A percentile compares a stretch with the other conserved stretches of the same genome.
Evolutionary conservation across 768 basidiomycete genomes (phyloP).

Genomic region (Butyriboletus loyo): DNA sequence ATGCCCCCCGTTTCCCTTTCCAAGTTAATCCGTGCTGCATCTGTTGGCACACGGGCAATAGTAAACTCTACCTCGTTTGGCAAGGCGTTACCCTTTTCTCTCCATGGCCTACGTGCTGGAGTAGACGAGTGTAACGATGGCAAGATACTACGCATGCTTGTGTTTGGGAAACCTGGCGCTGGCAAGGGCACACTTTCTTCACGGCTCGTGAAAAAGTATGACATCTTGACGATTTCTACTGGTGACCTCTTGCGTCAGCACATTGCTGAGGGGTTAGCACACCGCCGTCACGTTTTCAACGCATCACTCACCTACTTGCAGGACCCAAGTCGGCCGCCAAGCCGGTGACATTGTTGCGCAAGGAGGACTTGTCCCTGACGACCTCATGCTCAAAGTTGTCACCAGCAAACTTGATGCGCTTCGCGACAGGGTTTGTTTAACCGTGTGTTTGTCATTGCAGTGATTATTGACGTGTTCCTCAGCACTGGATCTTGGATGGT

Average conservation of each 20-base stretch:
- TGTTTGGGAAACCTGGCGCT: constrained; percentile 64
- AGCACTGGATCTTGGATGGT: constrained; percentile 93
- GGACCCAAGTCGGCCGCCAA: constrained; percentile 67
- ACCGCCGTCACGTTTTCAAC: neutral
- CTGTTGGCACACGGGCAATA: constrained; percentile 21
- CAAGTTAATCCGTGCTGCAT: constrained; percentile 12
- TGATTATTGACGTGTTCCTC: neutral
- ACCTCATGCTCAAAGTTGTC: constrained; percentile 75
- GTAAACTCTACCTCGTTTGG: constrained; percentile 30
- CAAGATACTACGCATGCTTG: constrained; percentile 44
- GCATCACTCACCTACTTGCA: constrained; percentile 19
- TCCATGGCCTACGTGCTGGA: constrained; percentile 41
- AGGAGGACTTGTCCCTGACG: constrained; percentile 76
- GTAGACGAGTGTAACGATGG: constrained; percentile 19
- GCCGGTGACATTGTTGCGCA: constrained; percentile 78
- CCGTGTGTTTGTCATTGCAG: neutral
- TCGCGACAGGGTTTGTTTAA: constrained; percentile 55
- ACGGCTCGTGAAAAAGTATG: constrained; percentile 75
- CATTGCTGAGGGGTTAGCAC: constrained; percentile 52
- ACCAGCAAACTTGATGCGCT: constrained; percentile 66
- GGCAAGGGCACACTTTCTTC: constrained; percentile 83
- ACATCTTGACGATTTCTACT: constrained; percentile 73
- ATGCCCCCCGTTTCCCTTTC: constrained; percentile 21
- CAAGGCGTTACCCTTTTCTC: constrained; percentile 51
- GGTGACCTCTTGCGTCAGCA: constrained; percentile 86